phyloP scores from a whole-genome alignment of 495 filamentous ascomycete species.

The Aspergillus biplanus region DNA sequence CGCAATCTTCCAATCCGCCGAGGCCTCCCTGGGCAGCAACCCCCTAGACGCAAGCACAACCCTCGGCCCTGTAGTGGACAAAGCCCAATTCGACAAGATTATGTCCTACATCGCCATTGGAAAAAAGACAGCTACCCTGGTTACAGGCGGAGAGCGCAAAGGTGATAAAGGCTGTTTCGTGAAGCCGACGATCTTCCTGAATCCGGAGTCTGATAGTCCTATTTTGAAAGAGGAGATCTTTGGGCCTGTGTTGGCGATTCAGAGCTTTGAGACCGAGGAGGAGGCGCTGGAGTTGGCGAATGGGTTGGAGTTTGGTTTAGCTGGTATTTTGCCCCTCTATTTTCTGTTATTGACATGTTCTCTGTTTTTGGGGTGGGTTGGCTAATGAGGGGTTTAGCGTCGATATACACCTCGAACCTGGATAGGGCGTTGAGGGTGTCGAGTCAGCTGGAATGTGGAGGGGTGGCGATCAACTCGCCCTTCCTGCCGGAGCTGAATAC shows the following conservation, averaged over 20 bases:
- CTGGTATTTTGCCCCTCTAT: slow-evolving; percentile 38
- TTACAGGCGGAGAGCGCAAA: slow-evolving; percentile 14
- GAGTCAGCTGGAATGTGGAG: slow-evolving; percentile 48
- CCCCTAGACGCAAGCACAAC: slow-evolving; percentile 7
- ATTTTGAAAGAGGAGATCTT: slow-evolving; percentile 48
- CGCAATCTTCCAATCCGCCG: background rate
- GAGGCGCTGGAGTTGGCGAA: slow-evolving; percentile 41
- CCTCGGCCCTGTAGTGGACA: slow-evolving; percentile 58
- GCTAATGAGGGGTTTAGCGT: slow-evolving; percentile 6
- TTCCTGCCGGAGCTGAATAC: slow-evolving; percentile 16
- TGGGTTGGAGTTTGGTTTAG: slow-evolving; percentile 39
- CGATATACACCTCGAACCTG: slow-evolving; percentile 40
- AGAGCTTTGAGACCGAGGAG: slow-evolving; percentile 40
- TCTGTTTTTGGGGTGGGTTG: background rate
- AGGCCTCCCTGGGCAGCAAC: slow-evolving; percentile 4
- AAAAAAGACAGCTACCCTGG: slow-evolving; percentile 61
- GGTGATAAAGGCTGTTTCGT: slow-evolving; percentile 46
- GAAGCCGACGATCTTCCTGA: slow-evolving; percentile 47
- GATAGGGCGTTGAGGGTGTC: slow-evolving; percentile 49
- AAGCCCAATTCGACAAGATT: slow-evolving; percentile 62
- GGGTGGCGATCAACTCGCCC: slow-evolving; percentile 47
- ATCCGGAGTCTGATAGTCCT: slow-evolving; percentile 30
- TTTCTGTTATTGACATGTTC: background rate
- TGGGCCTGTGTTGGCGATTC: slow-evolving; percentile 44
- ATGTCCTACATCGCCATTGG: slow-evolving; percentile 86